Conservation (phyloP, 139 green algal genomes). For the Chloropicon primus region DNA sequence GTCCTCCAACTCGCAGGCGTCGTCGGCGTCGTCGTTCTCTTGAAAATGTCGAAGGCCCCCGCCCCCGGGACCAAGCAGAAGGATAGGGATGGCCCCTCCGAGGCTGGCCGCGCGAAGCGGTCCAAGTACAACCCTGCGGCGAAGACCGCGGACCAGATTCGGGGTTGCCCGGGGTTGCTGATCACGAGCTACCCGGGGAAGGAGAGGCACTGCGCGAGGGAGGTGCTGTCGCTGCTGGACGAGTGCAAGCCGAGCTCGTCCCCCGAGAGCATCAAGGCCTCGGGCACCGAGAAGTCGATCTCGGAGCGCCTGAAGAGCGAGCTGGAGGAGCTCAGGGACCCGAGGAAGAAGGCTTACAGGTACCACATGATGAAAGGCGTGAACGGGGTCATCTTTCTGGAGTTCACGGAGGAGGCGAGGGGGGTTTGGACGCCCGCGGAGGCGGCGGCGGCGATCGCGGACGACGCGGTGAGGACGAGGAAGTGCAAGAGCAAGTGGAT, state of each 20-base stretch:
- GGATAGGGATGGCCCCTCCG: background rate
- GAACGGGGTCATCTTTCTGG: background rate
- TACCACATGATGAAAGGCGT: background rate
- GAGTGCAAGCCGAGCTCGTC: background rate
- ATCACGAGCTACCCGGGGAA: background rate
- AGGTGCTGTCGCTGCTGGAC: background rate
- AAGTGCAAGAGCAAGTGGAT: background rate
- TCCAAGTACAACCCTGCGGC: background rate
- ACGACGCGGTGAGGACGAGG: background rate
- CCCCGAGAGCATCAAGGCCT: background rate
- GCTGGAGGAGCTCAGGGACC: background rate
- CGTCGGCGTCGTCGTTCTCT: too few relatives aligned
- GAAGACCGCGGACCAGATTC: background rate
- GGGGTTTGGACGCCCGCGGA: background rate
- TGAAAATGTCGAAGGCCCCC: too few relatives aligned
- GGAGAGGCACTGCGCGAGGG: background rate
- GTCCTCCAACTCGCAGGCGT: too few relatives aligned
- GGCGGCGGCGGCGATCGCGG: background rate
- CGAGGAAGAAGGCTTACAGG: background rate
- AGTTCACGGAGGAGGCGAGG: background rate
- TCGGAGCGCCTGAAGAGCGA: background rate
- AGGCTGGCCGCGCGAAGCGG: background rate
- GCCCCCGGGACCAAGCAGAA: too few relatives aligned
- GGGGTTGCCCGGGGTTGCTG: background rate
- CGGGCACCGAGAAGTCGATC: background rate